Evolutionary conservation across 2,329 filamentous ascomycete species (phyloP).

Genomic region (Aspergillus terreus): DNA sequence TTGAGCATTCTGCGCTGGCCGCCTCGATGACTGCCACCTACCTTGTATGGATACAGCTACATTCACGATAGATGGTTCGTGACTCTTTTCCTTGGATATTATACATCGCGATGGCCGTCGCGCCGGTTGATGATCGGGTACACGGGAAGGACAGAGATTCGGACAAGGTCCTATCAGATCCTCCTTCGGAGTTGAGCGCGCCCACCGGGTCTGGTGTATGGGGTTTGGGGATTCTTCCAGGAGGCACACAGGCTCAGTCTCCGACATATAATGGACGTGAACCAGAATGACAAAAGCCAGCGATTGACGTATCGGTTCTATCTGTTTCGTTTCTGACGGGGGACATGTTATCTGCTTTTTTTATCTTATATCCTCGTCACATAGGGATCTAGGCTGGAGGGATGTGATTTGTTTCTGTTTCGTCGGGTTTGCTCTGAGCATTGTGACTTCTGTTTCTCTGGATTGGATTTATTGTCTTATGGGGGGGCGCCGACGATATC

Average conservation of each 20-base stretch:
- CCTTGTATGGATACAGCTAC: constrained; percentile 16
- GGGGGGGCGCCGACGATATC: constrained; percentile 1
- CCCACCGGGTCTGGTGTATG: background rate
- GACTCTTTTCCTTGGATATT: constrained; percentile 17
- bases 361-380: background rate
- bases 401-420: constrained; percentile 7
- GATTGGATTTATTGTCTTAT: background rate
- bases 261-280: background rate
- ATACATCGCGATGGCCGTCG: constrained; percentile 8
- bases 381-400: background rate
- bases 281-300: constrained; percentile 3
- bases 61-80: constrained; percentile 15
- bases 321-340: background rate
- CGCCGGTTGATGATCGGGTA: constrained; percentile 5
- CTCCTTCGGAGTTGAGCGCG: background rate
- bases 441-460: background rate
- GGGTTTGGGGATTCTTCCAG: background rate
- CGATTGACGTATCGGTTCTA: background rate
- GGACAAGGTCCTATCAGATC: constrained; percentile 1
- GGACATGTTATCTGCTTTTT: background rate
- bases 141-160: constrained; percentile 9
- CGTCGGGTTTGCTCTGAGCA: background rate
- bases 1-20: background rate
- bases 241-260: background rate
- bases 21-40: constrained; percentile 5